Evolutionary conservation across 345 rosid species (phyloP).

Genomic region (Conringia planisiliqua): DNA sequence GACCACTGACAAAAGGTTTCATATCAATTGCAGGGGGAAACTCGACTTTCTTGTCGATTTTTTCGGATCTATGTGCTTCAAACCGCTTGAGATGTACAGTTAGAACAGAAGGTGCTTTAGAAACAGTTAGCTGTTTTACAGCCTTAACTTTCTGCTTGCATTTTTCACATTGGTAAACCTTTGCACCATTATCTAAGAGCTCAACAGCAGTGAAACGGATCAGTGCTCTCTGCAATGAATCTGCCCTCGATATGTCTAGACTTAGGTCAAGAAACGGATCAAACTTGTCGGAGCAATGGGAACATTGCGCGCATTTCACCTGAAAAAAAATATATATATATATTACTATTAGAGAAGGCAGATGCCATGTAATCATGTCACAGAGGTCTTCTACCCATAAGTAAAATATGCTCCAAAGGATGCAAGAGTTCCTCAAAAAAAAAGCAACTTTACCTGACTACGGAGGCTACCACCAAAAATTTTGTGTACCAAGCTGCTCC

Average conservation of each 20-base stretch:
- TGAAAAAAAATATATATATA: slow-evolving; percentile 18
- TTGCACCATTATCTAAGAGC: slow-evolving; percentile 83
- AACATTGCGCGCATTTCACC: slow-evolving; percentile 84
- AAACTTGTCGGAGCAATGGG: slow-evolving; percentile 70
- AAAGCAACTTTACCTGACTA: slow-evolving; percentile 60
- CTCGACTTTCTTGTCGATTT: slow-evolving; percentile 68
- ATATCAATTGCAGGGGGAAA: slow-evolving; percentile 66
- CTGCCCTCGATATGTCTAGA: slow-evolving; percentile 83
- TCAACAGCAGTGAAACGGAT: slow-evolving; percentile 74
- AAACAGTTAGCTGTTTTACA: slow-evolving; percentile 74
- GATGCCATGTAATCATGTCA: background rate
- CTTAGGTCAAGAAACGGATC: slow-evolving; percentile 93
- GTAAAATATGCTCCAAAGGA: background rate
- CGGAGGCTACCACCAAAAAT: slow-evolving; percentile 94
- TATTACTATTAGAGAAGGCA: slow-evolving; percentile 2
- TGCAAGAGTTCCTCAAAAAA: background rate
- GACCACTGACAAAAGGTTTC: slow-evolving; percentile 76
- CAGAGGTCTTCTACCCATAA: background rate
- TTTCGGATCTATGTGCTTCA: slow-evolving; percentile 68
- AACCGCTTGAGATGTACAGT: slow-evolving; percentile 88
- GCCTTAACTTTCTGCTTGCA: slow-evolving; percentile 94
- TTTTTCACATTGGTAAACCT: slow-evolving; percentile 76
- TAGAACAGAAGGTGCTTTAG: slow-evolving; percentile 84
- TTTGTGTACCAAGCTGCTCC: slow-evolving; percentile 89
- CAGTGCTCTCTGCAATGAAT: slow-evolving; percentile 68